A percentile compares a stretch with the other conserved stretches of the same genome.
Evolutionary conservation across 2,329 filamentous ascomycete species (phyloP).

Genomic region (Scedosporium minutisporum): DNA sequence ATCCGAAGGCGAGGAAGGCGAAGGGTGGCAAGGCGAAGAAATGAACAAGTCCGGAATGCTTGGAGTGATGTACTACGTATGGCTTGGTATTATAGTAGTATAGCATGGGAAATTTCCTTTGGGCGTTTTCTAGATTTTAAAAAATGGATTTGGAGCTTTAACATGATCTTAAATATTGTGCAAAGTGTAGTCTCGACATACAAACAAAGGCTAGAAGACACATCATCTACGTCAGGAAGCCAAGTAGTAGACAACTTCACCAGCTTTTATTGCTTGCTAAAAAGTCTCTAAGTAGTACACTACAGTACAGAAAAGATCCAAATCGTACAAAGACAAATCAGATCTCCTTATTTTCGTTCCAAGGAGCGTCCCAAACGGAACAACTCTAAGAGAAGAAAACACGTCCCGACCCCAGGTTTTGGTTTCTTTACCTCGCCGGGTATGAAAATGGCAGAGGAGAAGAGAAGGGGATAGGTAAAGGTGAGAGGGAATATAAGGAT

Average conservation of each 20-base stretch:
- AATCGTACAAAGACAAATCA: neutral
- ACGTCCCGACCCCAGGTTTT: neutral
- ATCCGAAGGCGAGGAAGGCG: conserved; percentile 44
- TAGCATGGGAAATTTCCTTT: neutral
- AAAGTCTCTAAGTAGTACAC: neutral
- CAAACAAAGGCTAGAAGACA: no score
- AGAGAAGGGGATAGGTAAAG: neutral
- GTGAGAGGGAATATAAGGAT: neutral
- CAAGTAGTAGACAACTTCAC: neutral
- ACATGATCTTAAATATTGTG: neutral
- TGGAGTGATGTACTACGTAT: neutral
- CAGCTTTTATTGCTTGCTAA: conserved; percentile 1
- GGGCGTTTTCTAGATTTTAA: neutral
- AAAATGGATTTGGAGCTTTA: neutral
- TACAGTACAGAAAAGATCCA: neutral
- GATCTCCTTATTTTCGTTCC: neutral
- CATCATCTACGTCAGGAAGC: neutral
- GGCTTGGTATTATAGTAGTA: neutral
- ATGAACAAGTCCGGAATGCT: conserved; percentile 7
- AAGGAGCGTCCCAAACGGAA: neutral
- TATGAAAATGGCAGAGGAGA: neutral
- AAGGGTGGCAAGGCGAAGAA: conserved; percentile 12
- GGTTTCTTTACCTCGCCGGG: neutral
- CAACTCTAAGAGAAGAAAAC: neutral
- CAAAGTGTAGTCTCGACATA: no score